Conservation (phyloP, 441 rosid genomes). For the Viola pubescens region DNA sequence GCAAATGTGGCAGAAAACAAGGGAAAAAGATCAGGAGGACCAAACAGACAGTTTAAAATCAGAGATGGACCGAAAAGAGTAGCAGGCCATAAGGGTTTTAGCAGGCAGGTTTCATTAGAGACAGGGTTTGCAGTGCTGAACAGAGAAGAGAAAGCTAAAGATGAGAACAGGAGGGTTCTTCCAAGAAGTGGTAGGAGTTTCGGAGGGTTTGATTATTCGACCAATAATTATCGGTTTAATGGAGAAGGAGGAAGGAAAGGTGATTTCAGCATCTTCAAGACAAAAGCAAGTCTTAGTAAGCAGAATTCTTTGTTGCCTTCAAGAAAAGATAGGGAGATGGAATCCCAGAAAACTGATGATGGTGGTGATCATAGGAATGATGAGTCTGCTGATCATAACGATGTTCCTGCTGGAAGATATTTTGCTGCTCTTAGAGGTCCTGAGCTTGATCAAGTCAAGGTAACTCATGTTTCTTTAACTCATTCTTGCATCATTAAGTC, state of each 20-base stretch:
- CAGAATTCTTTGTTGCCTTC: conserved; percentile 70
- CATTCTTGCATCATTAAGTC: background rate
- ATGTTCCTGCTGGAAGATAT: conserved; percentile 93
- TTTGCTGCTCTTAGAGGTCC: conserved; percentile 96
- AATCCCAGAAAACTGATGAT: conserved; percentile 35
- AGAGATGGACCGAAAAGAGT: conserved; percentile 32
- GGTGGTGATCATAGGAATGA: conserved; percentile 24
- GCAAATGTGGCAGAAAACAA: background rate
- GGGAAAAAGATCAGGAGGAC: conserved; percentile 20
- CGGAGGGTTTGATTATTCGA: conserved; percentile 67
- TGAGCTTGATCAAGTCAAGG: conserved; percentile 92
- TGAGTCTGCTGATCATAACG: conserved; percentile 49
- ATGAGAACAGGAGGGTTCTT: conserved; percentile 39
- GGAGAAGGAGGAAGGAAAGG: conserved; percentile 50
- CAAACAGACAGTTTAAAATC: conserved; percentile 27
- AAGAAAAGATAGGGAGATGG: conserved; percentile 47
- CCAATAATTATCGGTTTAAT: conserved; percentile 17
- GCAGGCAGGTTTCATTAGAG: conserved; percentile 73
- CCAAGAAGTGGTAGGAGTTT: conserved; percentile 73
- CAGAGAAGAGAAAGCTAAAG: conserved; percentile 39
- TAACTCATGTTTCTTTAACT: conserved; percentile 16
- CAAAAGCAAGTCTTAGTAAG: conserved; percentile 66
- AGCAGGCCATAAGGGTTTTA: conserved; percentile 29
- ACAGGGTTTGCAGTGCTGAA: conserved; percentile 70
- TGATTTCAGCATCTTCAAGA: conserved; percentile 67